Base-by-base conservation (phyloP, 164 flowering plant genomes). In the Chloranthus sessilifolius region DNA sequence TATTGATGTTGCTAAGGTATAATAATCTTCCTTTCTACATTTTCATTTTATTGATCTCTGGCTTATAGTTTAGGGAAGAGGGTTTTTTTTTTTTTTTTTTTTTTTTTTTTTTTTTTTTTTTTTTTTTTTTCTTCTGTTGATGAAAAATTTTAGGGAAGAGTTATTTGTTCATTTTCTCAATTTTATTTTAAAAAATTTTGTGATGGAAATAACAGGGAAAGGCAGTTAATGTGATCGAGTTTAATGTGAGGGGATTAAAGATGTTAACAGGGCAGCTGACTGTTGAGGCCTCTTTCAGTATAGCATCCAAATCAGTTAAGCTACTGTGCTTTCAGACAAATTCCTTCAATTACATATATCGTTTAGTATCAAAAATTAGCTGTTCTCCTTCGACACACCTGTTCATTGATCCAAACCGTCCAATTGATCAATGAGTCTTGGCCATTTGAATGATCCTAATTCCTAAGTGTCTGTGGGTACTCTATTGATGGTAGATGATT, bases 1-100 rank as follows among this genome's bases (percentile, higher is more conserved):
- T 38, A 88, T 92, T 64, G 74, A 83, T 64, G 68, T 75, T 55
- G 63, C 55, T 53, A 48, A 88, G 90, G 98, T 88, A 74, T 40
- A 37, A 14, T 14, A 33, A 21, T 19, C 44, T 33, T n/a, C 43
- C 16, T 37, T 19, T 25, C 12, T 21, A 20, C 20, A 40, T 29
- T 23, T 16, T 26, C 37, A 3, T 27, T 26, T 10, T 1, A 29
- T 25, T 30, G 41, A 15, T 27, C 43, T 17, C 47, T 27, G 29
- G 2, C 10, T 19, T 29, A 7, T n/a, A n/a, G n/a, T n/a, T n/a
- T n/a, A n/a, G n/a, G n/a, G n/a, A n/a, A 26, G 16, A 31, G 8
- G 35, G 5, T 6, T 43, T 4, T 50, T 21, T 24, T 8, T 1
- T 19, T 7, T 1, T 23, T n/a, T 19, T 23, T 30, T 44, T 49